phyloP scores from a whole-genome alignment of 2,329 filamentous ascomycete species.

The Penicillium sclerotiorum region DNA sequence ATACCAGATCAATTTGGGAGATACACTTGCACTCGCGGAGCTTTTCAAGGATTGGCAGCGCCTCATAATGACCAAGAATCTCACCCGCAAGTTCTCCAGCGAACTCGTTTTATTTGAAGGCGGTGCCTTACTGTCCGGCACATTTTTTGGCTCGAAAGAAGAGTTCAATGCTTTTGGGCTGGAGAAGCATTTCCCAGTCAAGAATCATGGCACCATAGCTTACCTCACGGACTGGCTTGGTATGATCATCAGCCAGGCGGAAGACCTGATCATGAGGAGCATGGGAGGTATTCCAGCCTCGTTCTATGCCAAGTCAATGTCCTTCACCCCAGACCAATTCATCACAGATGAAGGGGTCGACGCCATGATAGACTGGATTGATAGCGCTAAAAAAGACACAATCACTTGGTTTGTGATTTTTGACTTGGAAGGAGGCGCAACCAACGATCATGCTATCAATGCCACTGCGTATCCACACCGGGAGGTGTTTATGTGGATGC shows the following conservation, averaged over 20 bases:
- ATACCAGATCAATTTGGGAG: conserved; percentile 57
- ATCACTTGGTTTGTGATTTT: conserved; percentile 65
- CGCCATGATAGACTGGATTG: conserved; percentile 58
- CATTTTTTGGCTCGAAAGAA: conserved; percentile 61
- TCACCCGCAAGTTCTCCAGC: conserved; percentile 62
- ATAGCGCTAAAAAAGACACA: conserved; percentile 53
- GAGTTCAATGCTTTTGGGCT: conserved; percentile 54
- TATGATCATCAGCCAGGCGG: conserved; percentile 28
- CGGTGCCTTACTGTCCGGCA: conserved; percentile 60
- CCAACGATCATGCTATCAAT: conserved; percentile 58
- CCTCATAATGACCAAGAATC: conserved; percentile 55
- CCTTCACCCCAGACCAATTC: conserved; percentile 54
- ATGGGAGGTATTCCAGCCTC: conserved; percentile 48
- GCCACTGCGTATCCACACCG: conserved; percentile 66
- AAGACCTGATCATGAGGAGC: conserved; percentile 27
- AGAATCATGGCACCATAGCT: conserved; percentile 21
- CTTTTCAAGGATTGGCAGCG: conserved; percentile 62
- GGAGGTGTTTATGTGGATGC: conserved; percentile 65
- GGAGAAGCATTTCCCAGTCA: conserved; percentile 28
- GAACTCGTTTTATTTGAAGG: conserved; percentile 59
- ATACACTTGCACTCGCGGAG: conserved; percentile 51
- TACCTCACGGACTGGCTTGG: conserved; percentile 34
- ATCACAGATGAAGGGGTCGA: conserved; percentile 52
- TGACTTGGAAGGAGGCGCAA: conserved; percentile 63
- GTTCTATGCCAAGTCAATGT: conserved; percentile 63